Conservation (phyloP, 2,329 filamentous ascomycete species). For the Neonectria faginata region DNA sequence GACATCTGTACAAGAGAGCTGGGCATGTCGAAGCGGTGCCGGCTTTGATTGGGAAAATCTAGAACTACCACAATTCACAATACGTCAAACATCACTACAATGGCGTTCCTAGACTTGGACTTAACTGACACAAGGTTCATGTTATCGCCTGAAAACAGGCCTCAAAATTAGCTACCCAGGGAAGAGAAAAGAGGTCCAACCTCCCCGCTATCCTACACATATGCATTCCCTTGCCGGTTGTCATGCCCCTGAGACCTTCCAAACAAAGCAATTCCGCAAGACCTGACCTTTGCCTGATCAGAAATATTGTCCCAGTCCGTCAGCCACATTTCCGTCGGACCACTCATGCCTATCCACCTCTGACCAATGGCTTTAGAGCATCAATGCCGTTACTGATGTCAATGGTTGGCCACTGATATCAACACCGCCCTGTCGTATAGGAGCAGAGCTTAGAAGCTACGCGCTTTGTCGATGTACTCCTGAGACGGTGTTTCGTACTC, state of each 20-base stretch:
- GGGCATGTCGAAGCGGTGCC: conserved; percentile 13
- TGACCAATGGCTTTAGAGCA: background rate
- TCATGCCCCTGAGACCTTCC: conserved; percentile 1
- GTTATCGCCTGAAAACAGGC: background rate
- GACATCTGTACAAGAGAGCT: conserved; percentile 43
- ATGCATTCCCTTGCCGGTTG: conserved; percentile 16
- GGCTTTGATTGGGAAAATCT: conserved; percentile 15
- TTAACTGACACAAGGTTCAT: background rate
- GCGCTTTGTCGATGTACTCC: conserved; percentile 78
- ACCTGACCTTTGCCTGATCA: background rate
- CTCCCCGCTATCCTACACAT: conserved; percentile 39
- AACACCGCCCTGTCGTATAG: conserved; percentile 40
- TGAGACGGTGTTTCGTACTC: conserved; percentile 79
- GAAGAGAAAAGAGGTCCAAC: conserved; percentile 28
- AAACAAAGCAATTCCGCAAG: background rate
- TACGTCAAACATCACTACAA: conserved; percentile 17
- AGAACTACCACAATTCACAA: conserved; percentile 31
- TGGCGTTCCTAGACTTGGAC: background rate
- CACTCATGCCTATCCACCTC: background rate
- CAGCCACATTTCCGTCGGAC: background rate
- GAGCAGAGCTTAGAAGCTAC: conserved; percentile 55
- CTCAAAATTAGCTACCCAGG: conserved; percentile 12
- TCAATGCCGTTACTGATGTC: background rate
- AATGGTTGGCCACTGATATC: background rate
- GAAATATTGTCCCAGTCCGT: background rate